Conservation (phyloP, 2,329 filamentous ascomycete species). For the Arthrobotrys musiformis region DNA sequence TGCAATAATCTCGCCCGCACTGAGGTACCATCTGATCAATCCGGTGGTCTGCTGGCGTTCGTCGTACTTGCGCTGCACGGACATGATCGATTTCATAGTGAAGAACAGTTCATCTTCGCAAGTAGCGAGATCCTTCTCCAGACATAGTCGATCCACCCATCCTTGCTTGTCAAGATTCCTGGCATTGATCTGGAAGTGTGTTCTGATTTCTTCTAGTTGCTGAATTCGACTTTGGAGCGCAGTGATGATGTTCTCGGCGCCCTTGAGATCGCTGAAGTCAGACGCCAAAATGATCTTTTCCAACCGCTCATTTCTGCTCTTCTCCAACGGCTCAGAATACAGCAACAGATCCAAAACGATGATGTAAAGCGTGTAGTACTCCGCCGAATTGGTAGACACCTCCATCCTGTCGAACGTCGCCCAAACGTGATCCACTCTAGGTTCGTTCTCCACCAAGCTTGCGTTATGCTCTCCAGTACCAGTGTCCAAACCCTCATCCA, state of each 20-base stretch:
- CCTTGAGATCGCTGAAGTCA: conserved; percentile 95
- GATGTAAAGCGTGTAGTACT: conserved; percentile 98
- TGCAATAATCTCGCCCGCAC: conserved; percentile 96
- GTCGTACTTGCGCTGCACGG: conserved; percentile 85
- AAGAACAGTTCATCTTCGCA: conserved; percentile 99
- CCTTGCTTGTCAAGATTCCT: conserved; percentile 86
- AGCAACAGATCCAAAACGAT: conserved; percentile 95
- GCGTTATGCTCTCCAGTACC: conserved; percentile 63
- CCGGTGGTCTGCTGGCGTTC: conserved; percentile 80
- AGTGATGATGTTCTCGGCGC: conserved; percentile 91
- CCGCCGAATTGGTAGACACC: conserved; percentile 94
- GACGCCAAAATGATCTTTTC: conserved; percentile 99
- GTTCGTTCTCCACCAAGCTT: conserved; percentile 72
- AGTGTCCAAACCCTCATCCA: conserved; percentile 77
- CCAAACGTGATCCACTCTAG: conserved; percentile 93
- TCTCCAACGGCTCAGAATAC: conserved; percentile 95
- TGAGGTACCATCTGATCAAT: conserved; percentile 88
- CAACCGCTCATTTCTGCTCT: conserved; percentile 91
- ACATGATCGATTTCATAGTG: conserved; percentile 99
- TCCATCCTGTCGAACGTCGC: conserved; percentile 94
- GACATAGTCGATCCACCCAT: conserved; percentile 87
- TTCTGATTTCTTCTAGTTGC: conserved; percentile 95
- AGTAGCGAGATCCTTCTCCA: conserved; percentile 86
- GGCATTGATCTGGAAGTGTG: conserved; percentile 92
- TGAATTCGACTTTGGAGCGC: conserved; percentile 90